Base-by-base conservation (phyloP, 306 rosid species). In the Vicia villosa region DNA sequence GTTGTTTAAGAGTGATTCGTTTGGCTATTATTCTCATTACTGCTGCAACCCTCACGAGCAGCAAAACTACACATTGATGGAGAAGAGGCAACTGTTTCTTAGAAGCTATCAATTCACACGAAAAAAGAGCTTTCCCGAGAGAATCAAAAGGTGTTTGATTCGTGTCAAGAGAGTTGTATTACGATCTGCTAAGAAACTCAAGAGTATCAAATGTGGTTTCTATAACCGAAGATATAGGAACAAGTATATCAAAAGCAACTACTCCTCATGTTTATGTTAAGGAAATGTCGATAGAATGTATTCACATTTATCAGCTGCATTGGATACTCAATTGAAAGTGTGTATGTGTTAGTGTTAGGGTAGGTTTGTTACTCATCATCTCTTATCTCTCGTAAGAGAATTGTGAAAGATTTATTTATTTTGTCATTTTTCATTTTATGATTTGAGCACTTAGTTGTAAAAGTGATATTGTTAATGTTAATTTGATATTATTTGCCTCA, bases 71-170 rank as follows among this genome's bases (percentile, higher is more conserved):
- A 57, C 73, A 49, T 80, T 85, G 87, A 83, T 84, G 83, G 95
- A 89, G 77, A 92, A 89, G 88, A 81, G 98, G 58, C 98, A 87
- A 56, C 19, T 87, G 2, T 92, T 87, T 28, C 81, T 89, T 4
- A 87, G 92, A 79, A 92, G 98, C 86, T 92, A 92, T 68, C 89
- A 87, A 73, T 92, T 92, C 80, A 42, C 81, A 75, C 57, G 92
- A 51, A 89, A 83, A 73, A 82, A 76, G 82, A 89, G 69, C 20
- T 10, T 92, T 2, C 2, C 66, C 0, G 86, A 84, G 70, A 89
- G 83, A 63, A 71, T 92, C 55, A 89, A 73, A 70, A 83, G 87
- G 38, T 83, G 87, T n/a, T 58, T 92, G 71, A 51, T 76, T 43
- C 85, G 84, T 64, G 84, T 63, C 17, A 89, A 80, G 60, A 87